Percentiles rank a stretch among this genome's conserved stretches.
Conservation (phyloP, 2,329 filamentous ascomycete species). For the Pyricularia sp. region DNA sequence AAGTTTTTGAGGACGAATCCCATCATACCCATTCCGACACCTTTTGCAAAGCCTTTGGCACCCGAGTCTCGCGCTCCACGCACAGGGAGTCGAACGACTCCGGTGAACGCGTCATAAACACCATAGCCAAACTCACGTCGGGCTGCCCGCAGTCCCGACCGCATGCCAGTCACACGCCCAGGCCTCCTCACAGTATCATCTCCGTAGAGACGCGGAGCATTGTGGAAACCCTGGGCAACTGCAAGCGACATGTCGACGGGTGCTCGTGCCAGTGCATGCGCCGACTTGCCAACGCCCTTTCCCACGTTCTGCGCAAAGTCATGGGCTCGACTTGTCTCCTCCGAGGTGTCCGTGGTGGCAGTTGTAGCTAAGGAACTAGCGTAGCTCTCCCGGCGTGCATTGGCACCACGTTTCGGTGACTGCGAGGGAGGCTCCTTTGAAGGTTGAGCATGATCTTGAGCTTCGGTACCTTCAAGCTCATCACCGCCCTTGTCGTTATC, state of each 20-base stretch:
- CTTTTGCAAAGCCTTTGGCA: constrained; percentile 33
- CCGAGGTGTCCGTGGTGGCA: constrained; percentile 17
- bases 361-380: constrained; percentile 12
- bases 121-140: constrained; percentile 53
- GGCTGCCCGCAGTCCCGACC: constrained; percentile 52
- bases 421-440: not conserved
- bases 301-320: constrained; percentile 41
- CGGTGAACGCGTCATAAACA: constrained; percentile 56
- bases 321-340: constrained; percentile 22
- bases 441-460: not conserved
- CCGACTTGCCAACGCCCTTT: constrained; percentile 39
- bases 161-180: constrained; percentile 53
- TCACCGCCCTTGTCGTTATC: not conserved
- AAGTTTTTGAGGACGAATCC: constrained; percentile 58
- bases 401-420: constrained; percentile 5
- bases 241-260: constrained; percentile 54
- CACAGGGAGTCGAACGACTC: constrained; percentile 49
- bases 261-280: constrained; percentile 40
- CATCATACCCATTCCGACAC: constrained; percentile 53
- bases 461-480: not conserved
- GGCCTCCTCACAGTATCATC: constrained; percentile 59
- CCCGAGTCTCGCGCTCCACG: constrained; percentile 46
- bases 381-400: not conserved
- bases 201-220: constrained; percentile 60
- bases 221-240: constrained; percentile 61